Percentiles rank a stretch among this genome's conserved stretches.
Evolutionary conservation across 495 filamentous ascomycete species (phyloP).

Genomic region (Parathielavia appendiculata): DNA sequence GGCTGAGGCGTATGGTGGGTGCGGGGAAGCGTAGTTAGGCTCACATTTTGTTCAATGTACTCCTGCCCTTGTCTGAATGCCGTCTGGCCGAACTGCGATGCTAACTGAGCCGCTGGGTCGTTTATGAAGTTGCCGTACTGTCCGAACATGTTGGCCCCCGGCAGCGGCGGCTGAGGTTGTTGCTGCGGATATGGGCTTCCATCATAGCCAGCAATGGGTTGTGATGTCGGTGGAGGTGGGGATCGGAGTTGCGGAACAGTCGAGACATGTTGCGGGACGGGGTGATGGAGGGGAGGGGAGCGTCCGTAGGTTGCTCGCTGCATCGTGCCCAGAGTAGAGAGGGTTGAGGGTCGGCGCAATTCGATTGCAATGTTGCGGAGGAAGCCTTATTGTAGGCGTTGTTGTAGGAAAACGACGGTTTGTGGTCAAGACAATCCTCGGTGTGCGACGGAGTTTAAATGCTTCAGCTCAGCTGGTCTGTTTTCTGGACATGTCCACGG

Average conservation of each 20-base stretch:
- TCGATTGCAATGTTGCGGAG: neutral
- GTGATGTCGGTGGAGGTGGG: slow-evolving; percentile 75
- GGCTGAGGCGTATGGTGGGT: neutral
- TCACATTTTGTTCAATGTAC: slow-evolving; percentile 88
- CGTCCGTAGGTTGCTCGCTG: slow-evolving; percentile 79
- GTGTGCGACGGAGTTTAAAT: neutral
- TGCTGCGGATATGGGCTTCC: slow-evolving; percentile 72
- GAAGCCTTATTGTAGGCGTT: neutral
- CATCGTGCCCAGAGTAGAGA: slow-evolving; percentile 48
- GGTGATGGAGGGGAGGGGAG: slow-evolving; percentile 95
- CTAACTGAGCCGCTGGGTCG: slow-evolving; percentile 94
- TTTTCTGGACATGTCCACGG: slow-evolving; percentile 35
- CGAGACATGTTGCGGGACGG: slow-evolving; percentile 96
- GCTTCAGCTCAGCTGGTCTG: slow-evolving; percentile 2
- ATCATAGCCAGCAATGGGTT: slow-evolving; percentile 65
- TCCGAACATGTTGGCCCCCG: slow-evolving; percentile 56
- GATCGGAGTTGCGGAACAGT: slow-evolving; percentile 98
- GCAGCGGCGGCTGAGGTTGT: slow-evolving; percentile 43
- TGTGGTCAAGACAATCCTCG: slow-evolving; percentile 1
- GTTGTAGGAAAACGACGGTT: neutral
- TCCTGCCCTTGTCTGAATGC: slow-evolving; percentile 85
- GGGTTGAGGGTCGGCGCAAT: neutral
- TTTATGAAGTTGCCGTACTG: slow-evolving; percentile 84
- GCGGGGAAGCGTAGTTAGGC: slow-evolving; percentile 10
- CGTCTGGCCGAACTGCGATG: slow-evolving; percentile 86